Evolutionary conservation across 2,329 filamentous ascomycete species (phyloP).

Genomic region (Diaporthe humulicola): DNA sequence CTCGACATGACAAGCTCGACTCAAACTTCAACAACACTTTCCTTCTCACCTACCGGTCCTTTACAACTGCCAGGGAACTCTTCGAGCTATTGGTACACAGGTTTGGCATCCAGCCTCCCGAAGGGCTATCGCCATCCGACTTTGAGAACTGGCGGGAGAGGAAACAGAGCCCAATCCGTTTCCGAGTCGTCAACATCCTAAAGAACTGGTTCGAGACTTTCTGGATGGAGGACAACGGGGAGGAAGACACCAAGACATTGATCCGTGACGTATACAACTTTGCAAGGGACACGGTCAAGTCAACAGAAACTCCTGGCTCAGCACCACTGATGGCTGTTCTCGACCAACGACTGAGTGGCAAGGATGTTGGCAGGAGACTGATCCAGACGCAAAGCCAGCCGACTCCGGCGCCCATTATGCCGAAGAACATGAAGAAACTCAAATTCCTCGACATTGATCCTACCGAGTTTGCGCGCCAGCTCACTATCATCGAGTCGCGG

Average conservation of each 20-base stretch:
- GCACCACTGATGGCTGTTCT: slow-evolving; percentile 86
- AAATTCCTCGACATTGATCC: slow-evolving; percentile 98
- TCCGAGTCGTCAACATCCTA: slow-evolving; percentile 96
- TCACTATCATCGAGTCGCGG: slow-evolving; percentile 96
- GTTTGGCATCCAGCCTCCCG: slow-evolving; percentile 92
- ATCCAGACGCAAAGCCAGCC: slow-evolving; percentile 88
- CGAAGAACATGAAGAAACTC: slow-evolving; percentile 99
- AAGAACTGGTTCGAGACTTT: slow-evolving; percentile 99
- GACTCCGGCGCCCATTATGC: slow-evolving; percentile 89
- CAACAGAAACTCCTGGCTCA: slow-evolving; percentile 92
- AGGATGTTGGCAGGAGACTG: slow-evolving; percentile 88
- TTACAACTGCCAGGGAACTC: slow-evolving; percentile 89
- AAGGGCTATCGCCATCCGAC: slow-evolving; percentile 80
- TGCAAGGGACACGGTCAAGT: slow-evolving; percentile 91
- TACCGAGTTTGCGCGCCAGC: slow-evolving; percentile 94
- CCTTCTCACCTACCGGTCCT: slow-evolving; percentile 95
- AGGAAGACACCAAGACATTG: slow-evolving; percentile 82
- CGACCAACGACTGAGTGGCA: slow-evolving; percentile 88
- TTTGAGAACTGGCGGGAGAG: slow-evolving; percentile 90
- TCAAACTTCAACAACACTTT: slow-evolving; percentile 98
- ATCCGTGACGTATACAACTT: slow-evolving; percentile 92
- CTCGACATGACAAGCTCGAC: slow-evolving; percentile 94
- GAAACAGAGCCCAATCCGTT: slow-evolving; percentile 96
- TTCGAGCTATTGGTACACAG: slow-evolving; percentile 93
- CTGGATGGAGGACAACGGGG: slow-evolving; percentile 94